Percentiles rank a stretch among this genome's conserved stretches.
Conservation (phyloP, 306 rosid genomes). For the Hippophae rhamnoides region DNA sequence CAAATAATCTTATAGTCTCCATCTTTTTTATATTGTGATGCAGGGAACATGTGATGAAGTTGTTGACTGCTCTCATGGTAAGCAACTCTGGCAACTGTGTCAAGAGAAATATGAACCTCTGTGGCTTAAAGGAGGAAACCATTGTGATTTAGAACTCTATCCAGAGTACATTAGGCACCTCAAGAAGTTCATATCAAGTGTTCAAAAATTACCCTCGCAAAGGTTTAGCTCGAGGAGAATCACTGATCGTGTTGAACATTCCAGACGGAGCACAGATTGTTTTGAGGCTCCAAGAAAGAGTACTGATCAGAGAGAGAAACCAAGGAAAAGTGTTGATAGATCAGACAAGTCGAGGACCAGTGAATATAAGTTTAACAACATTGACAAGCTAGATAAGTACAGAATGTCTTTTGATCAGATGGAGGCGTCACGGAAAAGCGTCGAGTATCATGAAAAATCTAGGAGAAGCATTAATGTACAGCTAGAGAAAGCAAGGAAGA, state of each 20-base stretch:
- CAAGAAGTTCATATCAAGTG: slow-evolving; percentile 51
- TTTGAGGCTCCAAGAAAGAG: slow-evolving; percentile 69
- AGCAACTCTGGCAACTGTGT: slow-evolving; percentile 76
- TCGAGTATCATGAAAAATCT: slow-evolving; percentile 65
- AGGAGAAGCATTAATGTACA: slow-evolving; percentile 67
- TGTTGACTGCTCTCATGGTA: slow-evolving; percentile 86
- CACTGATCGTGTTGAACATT: slow-evolving; percentile 41
- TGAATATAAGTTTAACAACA: slow-evolving; percentile 46
- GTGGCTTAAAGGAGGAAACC: slow-evolving; percentile 85
- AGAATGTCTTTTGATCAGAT: slow-evolving; percentile 47
- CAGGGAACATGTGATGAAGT: slow-evolving; percentile 87
- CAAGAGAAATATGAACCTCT: slow-evolving; percentile 84
- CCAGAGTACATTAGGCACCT: slow-evolving; percentile 66
- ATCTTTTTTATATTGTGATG: slow-evolving; percentile 9
- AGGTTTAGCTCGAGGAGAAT: slow-evolving; percentile 50
- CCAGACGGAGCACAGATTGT: slow-evolving; percentile 52
- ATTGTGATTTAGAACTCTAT: slow-evolving; percentile 76
- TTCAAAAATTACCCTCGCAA: slow-evolving; percentile 47
- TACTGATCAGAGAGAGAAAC: slow-evolving; percentile 62
- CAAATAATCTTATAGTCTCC: neutral
- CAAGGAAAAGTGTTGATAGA: slow-evolving; percentile 63
- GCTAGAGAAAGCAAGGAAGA: slow-evolving; percentile 67
- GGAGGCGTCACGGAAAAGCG: slow-evolving; percentile 71
- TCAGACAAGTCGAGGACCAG: slow-evolving; percentile 40
- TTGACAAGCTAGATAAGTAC: slow-evolving; percentile 51